These are phyloP conservation scores for Trichoderma sp. DNA, from an alignment of 2,329 filamentous ascomycete species.

Conservation along the genomic window DNA sequence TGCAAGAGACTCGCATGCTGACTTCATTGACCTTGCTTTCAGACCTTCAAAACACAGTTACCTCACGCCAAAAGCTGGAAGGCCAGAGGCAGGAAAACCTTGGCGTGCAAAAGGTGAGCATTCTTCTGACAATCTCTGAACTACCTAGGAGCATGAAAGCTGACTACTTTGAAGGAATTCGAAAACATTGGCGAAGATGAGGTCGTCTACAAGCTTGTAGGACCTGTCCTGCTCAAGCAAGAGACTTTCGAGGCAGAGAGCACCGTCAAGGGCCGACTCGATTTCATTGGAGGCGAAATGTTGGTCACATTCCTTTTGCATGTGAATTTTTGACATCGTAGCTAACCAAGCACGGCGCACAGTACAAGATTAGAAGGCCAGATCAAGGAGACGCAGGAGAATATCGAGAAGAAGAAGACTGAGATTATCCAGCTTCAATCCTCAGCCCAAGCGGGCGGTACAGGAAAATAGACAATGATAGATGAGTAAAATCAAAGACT, in stretches of 20 bases:
- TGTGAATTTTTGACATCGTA: constrained; percentile 10
- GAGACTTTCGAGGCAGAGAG: constrained; percentile 87
- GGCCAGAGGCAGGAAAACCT: constrained; percentile 93
- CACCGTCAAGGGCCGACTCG: constrained; percentile 86
- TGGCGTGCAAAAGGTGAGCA: constrained; percentile 75
- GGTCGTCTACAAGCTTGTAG: constrained; percentile 94
- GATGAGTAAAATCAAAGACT: background rate
- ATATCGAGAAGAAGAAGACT: constrained; percentile 61
- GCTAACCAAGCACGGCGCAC: constrained; percentile 16
- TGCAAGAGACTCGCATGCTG: background rate
- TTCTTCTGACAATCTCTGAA: too few relatives aligned
- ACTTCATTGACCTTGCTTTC: constrained; percentile 21
- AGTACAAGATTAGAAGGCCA: constrained; percentile 52
- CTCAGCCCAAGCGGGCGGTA: constrained; percentile 50
- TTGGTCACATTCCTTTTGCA: constrained; percentile 50
- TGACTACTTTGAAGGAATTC: constrained; percentile 69
- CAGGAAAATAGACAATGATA: constrained; percentile 33
- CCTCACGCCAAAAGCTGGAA: constrained; percentile 87
- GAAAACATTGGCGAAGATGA: constrained; percentile 75
- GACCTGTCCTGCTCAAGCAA: constrained; percentile 91
- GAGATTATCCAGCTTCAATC: constrained; percentile 63
- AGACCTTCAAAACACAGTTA: constrained; percentile 80
- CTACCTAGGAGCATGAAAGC: background rate
- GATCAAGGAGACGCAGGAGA: constrained; percentile 60
- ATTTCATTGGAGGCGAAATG: constrained; percentile 95